These are phyloP conservation scores for Citrus medica DNA, from an alignment of 345 rosid species.

Conservation along the genomic window DNA sequence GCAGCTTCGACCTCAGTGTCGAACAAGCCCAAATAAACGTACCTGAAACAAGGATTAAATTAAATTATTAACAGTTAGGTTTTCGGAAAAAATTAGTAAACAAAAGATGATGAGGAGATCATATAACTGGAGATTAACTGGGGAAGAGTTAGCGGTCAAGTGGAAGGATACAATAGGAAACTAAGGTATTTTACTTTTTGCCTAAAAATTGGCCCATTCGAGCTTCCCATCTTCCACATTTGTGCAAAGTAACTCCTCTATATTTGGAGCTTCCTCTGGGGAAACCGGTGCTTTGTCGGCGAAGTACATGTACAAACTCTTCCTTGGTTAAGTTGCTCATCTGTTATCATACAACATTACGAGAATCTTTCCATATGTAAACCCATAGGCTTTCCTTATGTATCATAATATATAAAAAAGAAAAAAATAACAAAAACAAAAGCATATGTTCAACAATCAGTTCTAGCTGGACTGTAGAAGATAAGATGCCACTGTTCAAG, in stretches of 20 bases:
- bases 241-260: slow-evolving; percentile 97
- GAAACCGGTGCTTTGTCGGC: slow-evolving; percentile 95
- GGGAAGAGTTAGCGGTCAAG: neutral
- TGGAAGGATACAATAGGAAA: neutral
- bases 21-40: slow-evolving; percentile 89
- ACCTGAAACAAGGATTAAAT: slow-evolving; percentile 32
- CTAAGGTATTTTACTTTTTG: slow-evolving; percentile 54
- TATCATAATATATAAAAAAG: slow-evolving; percentile 7
- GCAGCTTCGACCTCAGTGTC: slow-evolving; percentile 96
- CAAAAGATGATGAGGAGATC: neutral
- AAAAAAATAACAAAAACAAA: neutral
- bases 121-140: neutral
- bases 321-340: slow-evolving; percentile 86
- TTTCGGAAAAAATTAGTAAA: no score
- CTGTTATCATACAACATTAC: slow-evolving; percentile 37
- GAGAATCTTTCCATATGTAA: slow-evolving; percentile 18
- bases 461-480: slow-evolving; percentile 19
- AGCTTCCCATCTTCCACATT: slow-evolving; percentile 99
- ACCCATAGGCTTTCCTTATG: slow-evolving; percentile 4
- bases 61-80: neutral
- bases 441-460: neutral
- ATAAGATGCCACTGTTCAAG: slow-evolving; percentile 36
- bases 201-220: slow-evolving; percentile 93
- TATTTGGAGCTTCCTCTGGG: slow-evolving; percentile 97
- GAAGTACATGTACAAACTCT: slow-evolving; percentile 90